Evolutionary conservation across 202 grass and related monocot genomes (phyloP), one percentile per base, ranked within the genome.

Genomic region (Dendrocalamus latiflorus): DNA sequence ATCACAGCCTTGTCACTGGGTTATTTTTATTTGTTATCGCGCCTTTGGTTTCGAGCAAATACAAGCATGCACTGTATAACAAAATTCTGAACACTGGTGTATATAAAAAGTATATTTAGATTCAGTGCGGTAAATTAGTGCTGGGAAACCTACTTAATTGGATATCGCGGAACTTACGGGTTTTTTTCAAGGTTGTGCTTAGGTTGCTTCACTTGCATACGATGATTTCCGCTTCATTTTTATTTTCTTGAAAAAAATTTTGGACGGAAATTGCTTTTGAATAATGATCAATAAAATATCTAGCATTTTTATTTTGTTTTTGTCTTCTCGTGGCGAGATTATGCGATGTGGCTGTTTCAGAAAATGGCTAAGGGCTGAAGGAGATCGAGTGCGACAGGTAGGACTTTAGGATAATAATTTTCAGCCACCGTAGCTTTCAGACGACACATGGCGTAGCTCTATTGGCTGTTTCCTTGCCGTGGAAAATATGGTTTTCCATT

Each of bases 341-440:
- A 48, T 62, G 56, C 70, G n/a, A 48, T 53, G 38, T 48, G 70
- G 70, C 65, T 12, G 13, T 15, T 53, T 50, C 28, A 67, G 83
- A 86, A 55, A 74, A 78, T 78, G 65, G 66, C 78, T 2, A 88
- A 72, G 49, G 14, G 6, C 48, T 44, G 57, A 81, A 78, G 20
- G 57, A 44, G 78, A 70, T 63, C 2, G 87, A 74, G 36, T 61
- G 51, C 4, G 79, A 79, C 68, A 56, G 67, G 51, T 17, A 79
- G 51, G 68, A 74, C 65, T 59, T 9, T 2, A 36, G 21, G 73
- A 61, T 75, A 56, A 51, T 64, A 20, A 65, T 81, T 62, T 80
- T 18, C 38, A 47, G 58, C 6, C 22, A 48, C 21, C 26, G 22
- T 48, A 82, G 49, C 72, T 77, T 89, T 82, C 72, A 73, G 41